Conservation (phyloP, 2,329 filamentous ascomycete genomes). For the Phaeoacremonium minimum region DNA sequence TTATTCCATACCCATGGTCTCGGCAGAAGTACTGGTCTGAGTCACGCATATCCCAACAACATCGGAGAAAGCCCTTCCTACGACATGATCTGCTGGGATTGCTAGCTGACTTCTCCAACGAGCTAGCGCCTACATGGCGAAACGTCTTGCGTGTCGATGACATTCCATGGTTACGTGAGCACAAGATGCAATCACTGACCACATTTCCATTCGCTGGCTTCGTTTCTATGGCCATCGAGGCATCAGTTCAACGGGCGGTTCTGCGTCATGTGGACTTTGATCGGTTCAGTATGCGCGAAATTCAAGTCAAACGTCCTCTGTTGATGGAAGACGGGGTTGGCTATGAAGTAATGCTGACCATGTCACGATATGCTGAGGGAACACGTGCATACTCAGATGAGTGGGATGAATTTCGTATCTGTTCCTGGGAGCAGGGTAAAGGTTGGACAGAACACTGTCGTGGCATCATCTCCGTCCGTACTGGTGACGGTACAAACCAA, state of each 20-base stretch:
- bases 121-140: conserved; percentile 26
- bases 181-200: conserved; percentile 3
- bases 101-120: conserved; percentile 18
- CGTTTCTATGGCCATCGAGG: conserved; percentile 33
- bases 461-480: conserved; percentile 12
- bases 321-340: conserved; percentile 20
- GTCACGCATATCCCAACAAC: conserved; percentile 24
- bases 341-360: conserved; percentile 18
- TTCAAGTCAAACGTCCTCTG: conserved; percentile 21
- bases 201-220: conserved; percentile 2
- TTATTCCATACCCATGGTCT: conserved; percentile 43
- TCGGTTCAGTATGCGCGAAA: conserved; percentile 18
- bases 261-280: conserved; percentile 10
- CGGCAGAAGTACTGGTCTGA: conserved; percentile 36
- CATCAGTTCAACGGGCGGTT: conserved; percentile 16
- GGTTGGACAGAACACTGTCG: conserved; percentile 23
- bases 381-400: conserved; percentile 13
- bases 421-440: conserved; percentile 18
- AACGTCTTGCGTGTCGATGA: conserved; percentile 22
- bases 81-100: conserved; percentile 34
- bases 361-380: conserved; percentile 11
- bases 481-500: conserved; percentile 1
- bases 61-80: conserved; percentile 22
- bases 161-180: conserved; percentile 7
- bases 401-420: conserved; percentile 23